Base-by-base conservation (phyloP, 2,329 filamentous ascomycete genomes). In the Colletotrichum filicis region DNA sequence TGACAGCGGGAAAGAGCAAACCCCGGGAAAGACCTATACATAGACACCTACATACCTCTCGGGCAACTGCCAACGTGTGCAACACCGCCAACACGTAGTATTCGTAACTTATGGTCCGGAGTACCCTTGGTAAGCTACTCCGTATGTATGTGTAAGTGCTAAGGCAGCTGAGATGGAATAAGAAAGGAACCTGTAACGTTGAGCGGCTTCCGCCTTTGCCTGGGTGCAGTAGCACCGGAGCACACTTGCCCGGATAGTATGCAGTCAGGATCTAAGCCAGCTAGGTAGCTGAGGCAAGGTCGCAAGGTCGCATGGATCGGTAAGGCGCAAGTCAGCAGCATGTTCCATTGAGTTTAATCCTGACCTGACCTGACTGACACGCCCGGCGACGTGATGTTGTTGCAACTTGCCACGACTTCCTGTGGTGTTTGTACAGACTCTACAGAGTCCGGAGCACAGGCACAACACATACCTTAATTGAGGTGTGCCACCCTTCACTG, bases 101-200 rank as follows among this genome's bases (percentile, higher is more conserved):
- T 42, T 42, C 16, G 37, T 19, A 42, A 42, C 37, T 49, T 49
- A 9, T n/a, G 42, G 19, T 49, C 19, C 19, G 8, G 5, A 8
- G 42, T 49, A n/a, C 42, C 42, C n/a, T n/a, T 19, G 16, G 37
- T 19, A 42, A 6, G 16, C 11, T 35, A 12, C 1, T 19, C 26
- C 26, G 26, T 26, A 26, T 26, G 26, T 26, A 7, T 42, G 42
- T n/a, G 42, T 22, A 49, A 22, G 42, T 49, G 19, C 19, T 22
- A 56, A 56, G 55, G 55, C 26, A 56, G 62, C 30, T 32, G 62
- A 65, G 52, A 32, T 28, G 16, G 5, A 65, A 65, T n/a, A 65
- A 65, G 62, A 56, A 65, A 65, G 8, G 62, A 65, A 30, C 7
- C 62, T 65, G 62, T 65, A 56, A 65, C 62, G 35, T 57, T 30